Base-by-base conservation (phyloP, 1,284 basidiomycete species). In the Testicularia cyperi region DNA sequence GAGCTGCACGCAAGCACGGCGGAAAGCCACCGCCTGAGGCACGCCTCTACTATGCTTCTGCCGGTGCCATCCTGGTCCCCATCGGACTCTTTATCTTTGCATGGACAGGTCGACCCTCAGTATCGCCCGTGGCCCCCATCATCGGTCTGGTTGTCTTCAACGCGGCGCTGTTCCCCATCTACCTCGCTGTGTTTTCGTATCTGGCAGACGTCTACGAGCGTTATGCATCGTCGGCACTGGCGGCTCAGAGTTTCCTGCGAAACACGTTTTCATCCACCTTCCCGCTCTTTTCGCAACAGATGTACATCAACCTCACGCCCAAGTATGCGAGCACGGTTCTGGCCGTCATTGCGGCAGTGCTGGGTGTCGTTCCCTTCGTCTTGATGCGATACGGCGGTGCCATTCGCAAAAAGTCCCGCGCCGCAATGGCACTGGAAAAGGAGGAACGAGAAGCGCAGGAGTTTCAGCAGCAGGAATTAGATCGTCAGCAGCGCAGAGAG, bases 11-110 rank as follows among this genome's bases (percentile, higher is more conserved):
- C 25, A 48, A 41, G 31, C 64, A 77, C n/a, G 62, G 70, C 2
- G 79, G 79, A 6, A 70, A 74, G 20, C 77, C 80, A 0, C 67
- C 73, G 0, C 80, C 80, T 4, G 80, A 81, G 65, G 79, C 78
- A 5, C 55, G 80, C 5, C 70, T 81, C 7, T 80, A 80, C 64
- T 65, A 52, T 38, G 51, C 63, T 5, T 49, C 56, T 9, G 47
- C 54, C 2, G 67, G 68, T 2, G 66, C 56, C 4, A 25, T 71
- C 5, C 39, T 71, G 6, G 64, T 47, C 0, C 68, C 68, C 12
- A 36, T 60, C 14, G 66, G 57, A 4, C 49, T 70, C 16, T 66
- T 68, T 44, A 64, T 61, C 29, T 66, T 66, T 30, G 65, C 63
- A 4, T 64, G 68, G 63, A 61, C 60, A 4, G 63, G 60, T 21